phyloP scores from a whole-genome alignment of 1,139 yeast genomes.

The Kluyveromyces sp. region DNA sequence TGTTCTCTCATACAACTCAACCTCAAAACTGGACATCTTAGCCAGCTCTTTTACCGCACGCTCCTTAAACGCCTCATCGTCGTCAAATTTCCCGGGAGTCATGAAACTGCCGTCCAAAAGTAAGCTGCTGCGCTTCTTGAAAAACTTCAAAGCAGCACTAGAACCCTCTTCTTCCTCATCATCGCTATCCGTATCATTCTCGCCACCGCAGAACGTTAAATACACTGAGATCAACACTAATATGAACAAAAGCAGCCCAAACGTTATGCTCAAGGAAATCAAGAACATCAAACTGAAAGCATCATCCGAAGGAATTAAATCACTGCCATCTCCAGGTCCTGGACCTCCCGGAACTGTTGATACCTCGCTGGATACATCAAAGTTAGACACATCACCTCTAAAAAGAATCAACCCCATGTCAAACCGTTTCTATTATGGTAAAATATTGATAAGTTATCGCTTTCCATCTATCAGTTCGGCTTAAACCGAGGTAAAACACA shows the following conservation, averaged over 20 bases:
- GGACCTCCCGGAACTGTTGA: constrained; percentile 8
- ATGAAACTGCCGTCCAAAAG: constrained; percentile 33
- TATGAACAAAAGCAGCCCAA: constrained; percentile 35
- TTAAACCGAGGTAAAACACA: background rate
- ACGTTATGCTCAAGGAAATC: constrained; percentile 36
- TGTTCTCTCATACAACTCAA: constrained; percentile 33
- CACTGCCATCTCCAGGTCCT: constrained; percentile 2
- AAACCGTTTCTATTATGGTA: too few species aligned
- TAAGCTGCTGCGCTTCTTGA: constrained; percentile 23
- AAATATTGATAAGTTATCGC: background rate
- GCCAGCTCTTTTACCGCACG: constrained; percentile 33
- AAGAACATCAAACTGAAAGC: constrained; percentile 36
- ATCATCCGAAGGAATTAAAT: constrained; percentile 14
- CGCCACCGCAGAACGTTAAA: constrained; percentile 34
- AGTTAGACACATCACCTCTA: background rate
- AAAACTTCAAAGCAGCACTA: constrained; percentile 17
- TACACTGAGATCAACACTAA: constrained; percentile 35
- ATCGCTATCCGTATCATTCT: constrained; percentile 29
- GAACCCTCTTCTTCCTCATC: constrained; percentile 20
- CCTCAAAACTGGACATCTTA: constrained; percentile 32
- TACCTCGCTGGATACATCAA: constrained; percentile 1
- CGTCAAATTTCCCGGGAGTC: constrained; percentile 35
- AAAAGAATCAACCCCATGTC: background rate
- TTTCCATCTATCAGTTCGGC: background rate
- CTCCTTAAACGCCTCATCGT: constrained; percentile 31